Evolutionary conservation across 192 early-diverging fungal genomes (phyloP).

Genomic region (Rhizoclosmatium globosum): DNA sequence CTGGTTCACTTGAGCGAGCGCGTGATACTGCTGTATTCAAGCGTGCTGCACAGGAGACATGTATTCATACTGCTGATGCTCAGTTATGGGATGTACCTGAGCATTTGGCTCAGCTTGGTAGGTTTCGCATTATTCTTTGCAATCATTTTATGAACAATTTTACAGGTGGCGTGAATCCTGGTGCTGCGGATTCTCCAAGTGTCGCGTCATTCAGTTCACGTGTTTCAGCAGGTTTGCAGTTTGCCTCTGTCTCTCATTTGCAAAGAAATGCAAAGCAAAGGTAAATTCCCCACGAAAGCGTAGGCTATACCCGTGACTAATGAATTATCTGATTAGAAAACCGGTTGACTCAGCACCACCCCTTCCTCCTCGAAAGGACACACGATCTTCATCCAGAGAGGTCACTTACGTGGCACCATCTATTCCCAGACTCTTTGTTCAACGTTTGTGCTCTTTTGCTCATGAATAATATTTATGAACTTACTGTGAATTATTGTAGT

Average conservation of each 20-base stretch:
- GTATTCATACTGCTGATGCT: not conserved
- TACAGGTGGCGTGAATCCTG: not conserved
- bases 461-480: not conserved
- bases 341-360: slow-evolving; percentile 16
- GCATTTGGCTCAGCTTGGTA: slow-evolving; percentile 19
- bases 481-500: not conserved
- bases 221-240: not conserved
- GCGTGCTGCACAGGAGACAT: slow-evolving; percentile 5
- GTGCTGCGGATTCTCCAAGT: not conserved
- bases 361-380: slow-evolving; percentile 4
- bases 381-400: not conserved
- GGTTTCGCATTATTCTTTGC: not conserved
- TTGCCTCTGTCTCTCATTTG: not conserved
- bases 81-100: slow-evolving; percentile 11
- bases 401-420: slow-evolving; percentile 22
- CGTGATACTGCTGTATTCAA: slow-evolving; percentile 15
- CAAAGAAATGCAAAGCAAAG: slow-evolving; percentile 27
- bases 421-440: slow-evolving; percentile 34
- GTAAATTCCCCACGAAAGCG: not conserved
- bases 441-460: not conserved
- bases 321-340: slow-evolving; percentile 21
- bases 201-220: slow-evolving; percentile 14
- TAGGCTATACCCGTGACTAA: not conserved
- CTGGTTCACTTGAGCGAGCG: slow-evolving; percentile 9
- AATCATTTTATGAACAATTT: not conserved